Evolutionary conservation across 2,329 filamentous ascomycete species (phyloP).

Genomic region (Metarhizium sp.): DNA sequence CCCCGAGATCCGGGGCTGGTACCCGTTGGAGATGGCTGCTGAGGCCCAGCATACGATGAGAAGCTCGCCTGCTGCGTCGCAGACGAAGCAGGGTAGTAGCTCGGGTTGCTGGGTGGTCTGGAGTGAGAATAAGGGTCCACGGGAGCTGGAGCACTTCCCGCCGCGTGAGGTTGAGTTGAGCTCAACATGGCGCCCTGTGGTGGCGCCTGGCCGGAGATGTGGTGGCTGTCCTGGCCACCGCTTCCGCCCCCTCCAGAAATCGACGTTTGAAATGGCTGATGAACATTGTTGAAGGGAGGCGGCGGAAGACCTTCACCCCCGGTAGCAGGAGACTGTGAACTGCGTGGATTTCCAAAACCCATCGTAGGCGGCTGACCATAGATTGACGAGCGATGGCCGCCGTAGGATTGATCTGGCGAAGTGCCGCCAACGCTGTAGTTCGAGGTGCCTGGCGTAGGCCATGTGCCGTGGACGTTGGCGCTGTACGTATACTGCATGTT

Average conservation of each 20-base stretch:
- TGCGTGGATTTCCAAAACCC: conserved; percentile 22
- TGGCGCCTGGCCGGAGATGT: conserved; percentile 18
- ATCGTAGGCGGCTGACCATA: conserved; percentile 45
- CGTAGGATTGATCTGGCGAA: conserved; percentile 19
- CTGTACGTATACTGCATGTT: conserved; percentile 39
- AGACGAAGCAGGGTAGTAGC: conserved; percentile 49
- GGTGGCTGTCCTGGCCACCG: conserved; percentile 22
- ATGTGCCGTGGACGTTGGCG: conserved; percentile 43
- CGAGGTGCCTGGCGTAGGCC: conserved; percentile 43
- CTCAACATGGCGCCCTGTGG: conserved; percentile 16
- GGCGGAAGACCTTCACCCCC: conserved; percentile 53
- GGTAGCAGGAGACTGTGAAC: conserved; percentile 38
- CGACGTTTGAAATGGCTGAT: conserved; percentile 54
- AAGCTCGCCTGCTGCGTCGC: conserved; percentile 37
- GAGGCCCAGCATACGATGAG: conserved; percentile 29
- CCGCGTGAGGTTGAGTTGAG: conserved; percentile 34
- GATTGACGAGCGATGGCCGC: conserved; percentile 16
- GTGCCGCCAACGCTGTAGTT: conserved; percentile 45
- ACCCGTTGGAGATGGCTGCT: conserved; percentile 38
- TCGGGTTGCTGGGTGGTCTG: conserved; percentile 47
- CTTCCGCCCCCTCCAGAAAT: conserved; percentile 40
- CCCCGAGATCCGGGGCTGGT: conserved; percentile 27
- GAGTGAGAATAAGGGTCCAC: conserved; percentile 45
- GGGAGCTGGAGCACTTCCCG: conserved; percentile 43
- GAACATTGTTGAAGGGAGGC: conserved; percentile 58